These are phyloP conservation scores for Botrytis squamosa DNA, from an alignment of 2,329 filamentous ascomycete genomes.

Conservation along the genomic window DNA sequence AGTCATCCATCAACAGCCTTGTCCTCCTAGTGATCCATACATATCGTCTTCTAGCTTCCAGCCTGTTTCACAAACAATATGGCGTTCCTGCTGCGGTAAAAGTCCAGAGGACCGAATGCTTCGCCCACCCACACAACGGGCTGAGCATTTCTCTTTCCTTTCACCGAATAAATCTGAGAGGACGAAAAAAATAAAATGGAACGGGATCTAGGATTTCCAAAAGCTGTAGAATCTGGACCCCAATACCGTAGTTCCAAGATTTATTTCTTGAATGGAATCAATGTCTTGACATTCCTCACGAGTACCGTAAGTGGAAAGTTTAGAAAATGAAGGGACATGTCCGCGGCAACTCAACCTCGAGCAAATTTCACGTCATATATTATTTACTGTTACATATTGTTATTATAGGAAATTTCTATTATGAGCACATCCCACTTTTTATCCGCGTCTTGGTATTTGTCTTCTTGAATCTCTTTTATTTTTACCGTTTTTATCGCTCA, in stretches of 20 bases:
- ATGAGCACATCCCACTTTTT: neutral
- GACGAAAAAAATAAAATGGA: neutral
- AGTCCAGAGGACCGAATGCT: neutral
- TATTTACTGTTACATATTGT: neutral
- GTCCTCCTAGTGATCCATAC: neutral
- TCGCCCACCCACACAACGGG: constrained; percentile 2
- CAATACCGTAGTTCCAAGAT: neutral
- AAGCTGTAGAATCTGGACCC: neutral
- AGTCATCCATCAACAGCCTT: constrained; percentile 13
- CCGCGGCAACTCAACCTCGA: neutral
- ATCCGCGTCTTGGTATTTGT: neutral
- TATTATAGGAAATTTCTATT: neutral
- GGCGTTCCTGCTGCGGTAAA: constrained; percentile 18
- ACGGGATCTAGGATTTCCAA: neutral
- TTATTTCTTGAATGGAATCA: neutral
- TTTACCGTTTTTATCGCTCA: neutral
- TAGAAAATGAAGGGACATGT: neutral
- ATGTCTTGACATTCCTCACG: neutral
- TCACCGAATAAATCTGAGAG: constrained; percentile 3
- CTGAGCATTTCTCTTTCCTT: constrained; percentile 10
- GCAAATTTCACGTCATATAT: neutral
- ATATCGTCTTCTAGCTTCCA: neutral
- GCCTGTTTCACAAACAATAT: constrained; percentile 12
- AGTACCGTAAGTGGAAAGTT: neutral
- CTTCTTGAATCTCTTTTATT: neutral